Base-by-base conservation (phyloP, 371 early-diverging fungal genomes). In the Mortierella sp. region DNA sequence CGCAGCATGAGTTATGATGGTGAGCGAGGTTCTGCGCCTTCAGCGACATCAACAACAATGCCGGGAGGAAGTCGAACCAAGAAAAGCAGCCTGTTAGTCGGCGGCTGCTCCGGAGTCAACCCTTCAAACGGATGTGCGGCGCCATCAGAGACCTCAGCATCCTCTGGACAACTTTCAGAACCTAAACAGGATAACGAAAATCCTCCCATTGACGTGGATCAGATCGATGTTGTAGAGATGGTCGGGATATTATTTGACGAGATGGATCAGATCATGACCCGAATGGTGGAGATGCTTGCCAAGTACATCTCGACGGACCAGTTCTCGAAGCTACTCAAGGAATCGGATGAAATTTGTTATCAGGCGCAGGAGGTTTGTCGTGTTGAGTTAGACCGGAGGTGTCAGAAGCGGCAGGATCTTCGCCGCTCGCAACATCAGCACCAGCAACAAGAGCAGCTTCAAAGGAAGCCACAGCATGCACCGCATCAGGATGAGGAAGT, bases 221-320 rank as follows among this genome's bases (percentile, higher is more conserved):
- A 55, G 24, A 48, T 57, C 14, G 75, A 78, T 10, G 38, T 75
- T 14, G 54, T 76, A 0, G 82, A 81, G 42, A 52, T 54, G 11
- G 50, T 81, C 4, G 58, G 70, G 16, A 70, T 68, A 4, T 74
- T 81, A 0, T 79, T 85, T 71, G 75, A 85, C 9, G 77, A 79
- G 38, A 60, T 85, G 52, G 82, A 81, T 34, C 79, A 77, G 16
- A 71, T 77, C 11, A 57, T 79, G 24, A 24, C 65, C 9, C 52
- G 58, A 44, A 85, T 85, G 81, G 28, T 65, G n/a, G 79, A 79
- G 7, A 45, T 85, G 16, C 19, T 85, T 44, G 8, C 73, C 21
- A 85, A 81, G 68, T 71, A 77, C 45, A 75, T 81, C 44, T 63
- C 85, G 1, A 72, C 76, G 0, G 74, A 78, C 7, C 78, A 75